Evolutionary conservation across 768 basidiomycete genomes (phyloP), one percentile per base, ranked within the genome.

Genomic region (Suillus brevipes): DNA sequence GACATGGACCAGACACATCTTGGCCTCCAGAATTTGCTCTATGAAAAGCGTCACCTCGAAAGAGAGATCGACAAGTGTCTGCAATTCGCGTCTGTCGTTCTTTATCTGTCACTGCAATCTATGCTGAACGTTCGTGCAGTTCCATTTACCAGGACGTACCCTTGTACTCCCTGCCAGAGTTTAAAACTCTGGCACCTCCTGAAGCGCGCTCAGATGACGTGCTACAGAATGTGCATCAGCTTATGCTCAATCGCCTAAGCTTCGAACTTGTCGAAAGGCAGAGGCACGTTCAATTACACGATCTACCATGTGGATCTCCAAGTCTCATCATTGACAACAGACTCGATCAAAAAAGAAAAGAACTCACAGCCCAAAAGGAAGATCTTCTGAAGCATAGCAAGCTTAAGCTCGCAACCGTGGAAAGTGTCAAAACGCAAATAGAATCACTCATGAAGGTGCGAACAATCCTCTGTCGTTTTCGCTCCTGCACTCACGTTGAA

Each of bases 1-100:
- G 89, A 94, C 64, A 95, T 96, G 92, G 94, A 95, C 78, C 89
- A 94, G 77, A 89, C 92, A 0, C 88, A 94, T 75, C 86, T 96
- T 45, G 87, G 88, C 25, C 84, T 93, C 37, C 93, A 96, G 78
- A 96, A 96, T 68, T 80, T 95, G 42, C 83, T 91, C 58, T 96
- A 95, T 69, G 94, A 96, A 78, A 93, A 92, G 73, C 84, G 92
- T 34, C 93, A 96, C 72, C 85, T 96, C 6, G 92, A 95, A 75
- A 84, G 92, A 64, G 94, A 96, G 79, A 96, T 96, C 42, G 91
- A 93, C 70, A 94, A 95, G 74, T 96, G 94, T 77, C 86, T 92
- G 57, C 93, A 95, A 73, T 96, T 94, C 73, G 92, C 91, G 93
- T 95, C 74, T 71, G 91, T 83, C 53, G 9, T 2, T 8, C 12